Evolutionary conservation across 768 basidiomycete species (phyloP).

Genomic region (Gymnopilus dilepis): DNA sequence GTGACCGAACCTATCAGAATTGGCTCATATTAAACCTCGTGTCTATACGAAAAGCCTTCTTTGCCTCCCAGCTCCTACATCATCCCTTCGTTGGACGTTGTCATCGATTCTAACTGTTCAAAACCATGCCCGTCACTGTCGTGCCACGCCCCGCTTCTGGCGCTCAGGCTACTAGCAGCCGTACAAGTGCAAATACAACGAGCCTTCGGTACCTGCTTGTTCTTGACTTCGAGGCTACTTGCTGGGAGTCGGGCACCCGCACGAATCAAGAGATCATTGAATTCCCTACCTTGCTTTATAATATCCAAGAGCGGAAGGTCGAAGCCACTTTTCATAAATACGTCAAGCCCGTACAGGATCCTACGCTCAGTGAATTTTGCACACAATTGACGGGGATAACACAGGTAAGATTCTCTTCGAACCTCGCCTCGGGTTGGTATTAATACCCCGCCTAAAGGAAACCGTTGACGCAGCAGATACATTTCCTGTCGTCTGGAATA

Average conservation of each 20-base stretch:
- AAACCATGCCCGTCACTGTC: neutral
- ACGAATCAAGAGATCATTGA: neutral
- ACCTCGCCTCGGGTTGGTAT: neutral
- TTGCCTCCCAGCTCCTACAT: neutral
- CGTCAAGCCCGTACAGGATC: neutral
- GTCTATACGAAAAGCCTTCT: neutral
- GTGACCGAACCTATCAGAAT: neutral
- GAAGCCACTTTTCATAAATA: conserved; percentile 2
- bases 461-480: neutral
- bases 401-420: neutral
- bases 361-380: neutral
- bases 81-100: neutral
- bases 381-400: neutral
- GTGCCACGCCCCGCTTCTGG: neutral
- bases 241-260: neutral
- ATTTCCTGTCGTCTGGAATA: neutral
- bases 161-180: neutral
- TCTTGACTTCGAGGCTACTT: neutral
- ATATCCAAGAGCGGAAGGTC: neutral
- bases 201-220: neutral
- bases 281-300: neutral
- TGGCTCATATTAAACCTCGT: neutral
- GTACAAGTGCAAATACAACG: neutral
- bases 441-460: neutral
- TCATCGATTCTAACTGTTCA: neutral